Evolutionary conservation across 2,329 filamentous ascomycete genomes (phyloP).

Genomic region (Sporothrix brasiliensis): DNA sequence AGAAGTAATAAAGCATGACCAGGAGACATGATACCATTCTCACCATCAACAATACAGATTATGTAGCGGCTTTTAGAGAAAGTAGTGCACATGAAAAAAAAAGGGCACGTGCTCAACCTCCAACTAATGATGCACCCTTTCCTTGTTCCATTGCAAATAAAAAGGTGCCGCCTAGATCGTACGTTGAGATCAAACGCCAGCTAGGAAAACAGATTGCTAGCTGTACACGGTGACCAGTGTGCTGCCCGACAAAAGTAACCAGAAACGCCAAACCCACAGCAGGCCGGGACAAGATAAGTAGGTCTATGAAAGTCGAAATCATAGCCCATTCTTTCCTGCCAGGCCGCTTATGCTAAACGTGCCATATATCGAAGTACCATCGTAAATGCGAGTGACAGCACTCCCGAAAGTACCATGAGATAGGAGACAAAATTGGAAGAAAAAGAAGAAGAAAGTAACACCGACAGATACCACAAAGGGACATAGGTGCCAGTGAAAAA

Average conservation of each 20-base stretch:
- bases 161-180: not conserved
- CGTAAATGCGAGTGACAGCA: not conserved
- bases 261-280: constrained; percentile 3
- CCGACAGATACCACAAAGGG: not conserved
- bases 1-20: too few relatives aligned
- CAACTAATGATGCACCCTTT: too few relatives aligned
- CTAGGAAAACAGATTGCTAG: not conserved
- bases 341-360: constrained; percentile 5
- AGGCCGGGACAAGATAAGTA: not conserved
- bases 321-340: not conserved
- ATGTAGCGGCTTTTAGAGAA: too few relatives aligned
- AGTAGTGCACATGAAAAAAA: too few relatives aligned
- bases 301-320: too few relatives aligned
- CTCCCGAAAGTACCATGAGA: not conserved
- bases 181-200: not conserved
- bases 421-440: not conserved
- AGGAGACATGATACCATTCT: too few relatives aligned
- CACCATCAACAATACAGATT: too few relatives aligned
- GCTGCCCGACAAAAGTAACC: not conserved
- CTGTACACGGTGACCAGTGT: not conserved
- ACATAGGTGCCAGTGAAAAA: not conserved
- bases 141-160: not conserved
- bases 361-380: not conserved
- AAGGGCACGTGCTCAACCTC: too few relatives aligned
- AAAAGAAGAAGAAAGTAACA: not conserved